A percentile compares a stretch with the other conserved stretches of the same genome.
Conservation (phyloP, 2,329 filamentous ascomycete species). For the Colletotrichum endophyticum region DNA sequence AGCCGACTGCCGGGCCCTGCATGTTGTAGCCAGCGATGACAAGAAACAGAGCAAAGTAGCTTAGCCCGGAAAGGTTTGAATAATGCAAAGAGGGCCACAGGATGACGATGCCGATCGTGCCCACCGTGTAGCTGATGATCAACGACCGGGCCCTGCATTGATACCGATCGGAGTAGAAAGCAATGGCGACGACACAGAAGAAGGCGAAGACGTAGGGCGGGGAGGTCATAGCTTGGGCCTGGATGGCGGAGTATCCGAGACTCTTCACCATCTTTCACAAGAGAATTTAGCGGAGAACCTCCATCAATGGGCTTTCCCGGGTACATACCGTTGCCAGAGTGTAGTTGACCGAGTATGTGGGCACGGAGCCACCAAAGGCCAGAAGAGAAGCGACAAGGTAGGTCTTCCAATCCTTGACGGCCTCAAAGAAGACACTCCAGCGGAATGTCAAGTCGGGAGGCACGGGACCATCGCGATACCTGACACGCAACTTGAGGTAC, state of each 20-base stretch:
- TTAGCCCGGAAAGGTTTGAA: not conserved
- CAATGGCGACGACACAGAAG: not conserved
- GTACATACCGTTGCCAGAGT: not conserved
- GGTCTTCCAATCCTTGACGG: not conserved
- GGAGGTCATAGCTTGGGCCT: not conserved
- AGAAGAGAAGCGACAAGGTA: not conserved
- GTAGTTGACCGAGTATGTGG: not conserved
- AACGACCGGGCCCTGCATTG: not conserved
- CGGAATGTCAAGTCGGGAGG: not conserved
- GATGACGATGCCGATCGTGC: not conserved
- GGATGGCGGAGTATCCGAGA: not conserved
- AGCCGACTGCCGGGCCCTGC: conserved; percentile 15
- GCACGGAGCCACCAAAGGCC: not conserved
- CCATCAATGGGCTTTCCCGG: not conserved
- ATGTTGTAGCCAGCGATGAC: not conserved
- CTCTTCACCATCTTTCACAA: not conserved
- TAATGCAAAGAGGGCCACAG: not conserved
- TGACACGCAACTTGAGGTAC: not conserved
- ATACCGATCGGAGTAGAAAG: not conserved
- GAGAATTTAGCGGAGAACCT: not conserved
- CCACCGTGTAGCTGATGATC: not conserved
- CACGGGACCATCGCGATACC: not conserved
- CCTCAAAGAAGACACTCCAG: not conserved
- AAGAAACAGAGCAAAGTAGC: not conserved
- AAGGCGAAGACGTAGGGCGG: not conserved